A percentile compares a stretch with the other conserved stretches of the same genome.
Evolutionary conservation across 73 alveolate species (phyloP).

Genomic region (Tetrahymena malaccensis): DNA sequence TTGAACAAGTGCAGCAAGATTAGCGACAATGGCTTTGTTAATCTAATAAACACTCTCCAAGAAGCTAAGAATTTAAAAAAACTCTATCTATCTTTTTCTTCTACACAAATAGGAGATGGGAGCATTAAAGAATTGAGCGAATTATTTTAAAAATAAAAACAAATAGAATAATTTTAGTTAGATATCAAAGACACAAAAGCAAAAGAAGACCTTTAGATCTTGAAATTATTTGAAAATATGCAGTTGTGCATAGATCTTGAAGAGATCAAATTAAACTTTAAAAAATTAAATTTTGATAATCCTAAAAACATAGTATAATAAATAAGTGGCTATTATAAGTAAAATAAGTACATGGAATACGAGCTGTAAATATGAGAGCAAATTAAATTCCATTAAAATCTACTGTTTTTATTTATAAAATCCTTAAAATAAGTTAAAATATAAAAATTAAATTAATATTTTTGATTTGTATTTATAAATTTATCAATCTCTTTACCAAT

Average conservation of each 20-base stretch:
- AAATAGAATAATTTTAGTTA: not conserved
- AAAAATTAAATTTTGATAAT: not conserved
- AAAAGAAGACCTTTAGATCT: not conserved
- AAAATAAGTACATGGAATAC: not conserved
- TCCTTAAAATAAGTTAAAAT: too few relatives aligned
- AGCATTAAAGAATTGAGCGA: not conserved
- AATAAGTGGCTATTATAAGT: not conserved
- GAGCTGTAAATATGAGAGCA: not conserved
- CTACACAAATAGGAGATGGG: not conserved
- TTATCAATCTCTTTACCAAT: too few relatives aligned
- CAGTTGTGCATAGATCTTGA: not conserved
- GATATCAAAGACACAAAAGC: not conserved
- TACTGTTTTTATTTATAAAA: too few relatives aligned
- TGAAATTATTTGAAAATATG: not conserved
- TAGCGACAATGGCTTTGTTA: not conserved
- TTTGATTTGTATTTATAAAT: too few relatives aligned
- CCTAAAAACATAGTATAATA: not conserved
- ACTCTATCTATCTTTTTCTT: not conserved
- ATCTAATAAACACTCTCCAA: not conserved
- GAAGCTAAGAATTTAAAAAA: not conserved
- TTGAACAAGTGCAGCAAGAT: not conserved
- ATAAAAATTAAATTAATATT: too few relatives aligned
- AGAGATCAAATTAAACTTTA: not conserved
- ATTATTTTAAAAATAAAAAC: not conserved
- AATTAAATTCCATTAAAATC: too few relatives aligned